Conservation (phyloP, 2,329 filamentous ascomycete genomes). For the Diaporthe capsici region DNA sequence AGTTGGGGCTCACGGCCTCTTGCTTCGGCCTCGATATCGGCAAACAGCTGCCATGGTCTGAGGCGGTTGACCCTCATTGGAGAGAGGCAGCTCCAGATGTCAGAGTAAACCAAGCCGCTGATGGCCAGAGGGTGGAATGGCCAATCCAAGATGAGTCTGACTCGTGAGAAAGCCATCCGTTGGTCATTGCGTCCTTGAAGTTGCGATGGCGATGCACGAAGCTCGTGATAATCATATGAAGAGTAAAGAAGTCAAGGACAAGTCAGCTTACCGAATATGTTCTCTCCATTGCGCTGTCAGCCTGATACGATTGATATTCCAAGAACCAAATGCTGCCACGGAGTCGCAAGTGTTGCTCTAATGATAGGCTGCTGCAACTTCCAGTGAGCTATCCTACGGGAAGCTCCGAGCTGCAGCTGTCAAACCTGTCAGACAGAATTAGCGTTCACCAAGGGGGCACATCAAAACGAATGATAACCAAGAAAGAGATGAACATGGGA, state of each 20-base stretch:
- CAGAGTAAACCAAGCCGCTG: neutral
- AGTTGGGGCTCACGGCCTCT: neutral
- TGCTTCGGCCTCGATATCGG: neutral
- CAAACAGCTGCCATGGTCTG: neutral
- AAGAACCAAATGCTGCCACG: too few relatives aligned
- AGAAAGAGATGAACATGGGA: neutral
- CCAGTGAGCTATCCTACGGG: neutral
- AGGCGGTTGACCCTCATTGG: neutral
- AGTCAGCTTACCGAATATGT: neutral
- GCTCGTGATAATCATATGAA: neutral
- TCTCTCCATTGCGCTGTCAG: neutral
- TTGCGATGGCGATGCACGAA: neutral
- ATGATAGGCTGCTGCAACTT: neutral
- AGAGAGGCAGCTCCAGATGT: neutral
- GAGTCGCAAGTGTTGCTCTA: neutral
- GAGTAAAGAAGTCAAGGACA: neutral
- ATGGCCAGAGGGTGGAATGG: neutral
- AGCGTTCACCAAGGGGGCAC: neutral
- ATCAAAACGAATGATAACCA: neutral
- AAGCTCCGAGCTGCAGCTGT: constrained; percentile 6
- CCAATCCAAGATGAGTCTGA: neutral
- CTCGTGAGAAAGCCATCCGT: neutral
- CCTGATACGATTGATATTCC: too few relatives aligned
- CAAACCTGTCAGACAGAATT: neutral
- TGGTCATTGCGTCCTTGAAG: neutral